Evolutionary conservation across 805 yeast genomes (phyloP), one percentile per base, ranked within the genome.

Genomic region (Myxozyma mucilagina): DNA sequence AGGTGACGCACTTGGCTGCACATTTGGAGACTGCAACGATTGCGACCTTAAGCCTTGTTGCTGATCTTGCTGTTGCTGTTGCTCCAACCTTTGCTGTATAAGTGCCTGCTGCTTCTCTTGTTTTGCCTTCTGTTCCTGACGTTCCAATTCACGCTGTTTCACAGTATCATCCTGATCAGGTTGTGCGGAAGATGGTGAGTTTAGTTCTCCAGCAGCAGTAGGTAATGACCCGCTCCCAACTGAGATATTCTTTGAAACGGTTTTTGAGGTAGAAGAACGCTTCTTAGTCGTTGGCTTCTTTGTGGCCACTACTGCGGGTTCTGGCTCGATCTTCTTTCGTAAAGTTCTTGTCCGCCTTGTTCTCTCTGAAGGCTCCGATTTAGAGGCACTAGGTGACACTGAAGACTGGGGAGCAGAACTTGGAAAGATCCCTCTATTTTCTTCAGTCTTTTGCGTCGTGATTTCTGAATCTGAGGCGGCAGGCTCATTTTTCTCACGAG

Each of bases 41-140:
- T 13, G 39, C 4, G 52, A 20, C 42, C 50, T 49, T 52, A 42
- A 10, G n/a, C 38, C 13, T 20, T 49, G 42, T 34, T 49, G 55
- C 29, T 42, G 45, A 18, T 34, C 36, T 24, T 36, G 52, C 31
- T 48, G 61, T 38, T 47, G 61, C 16, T 47, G 39, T 31, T 39
- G 48, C 16, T 52, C 43, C 13, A 45, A n/a, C 36, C 47, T 35
- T 43, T 35, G 60, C 20, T 43, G 41, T 11, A 48, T 48, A 24
- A 39, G 35, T 16, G 47, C 53, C 35, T 50, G 51, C 36, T 51
- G 60, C 47, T 57, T 51, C 41, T 39, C 35, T 36, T 50, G 54
- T 20, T 39, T 41, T 31, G 10, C 29, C 45, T 39, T 38, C 36
- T 24, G 54, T 36, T 39, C 45, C 45, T 29, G 45, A n/a, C 54